A percentile compares a stretch with the other conserved stretches of the same genome.
These are phyloP conservation scores for Porodaedalea pini DNA, from an alignment of 1,284 basidiomycete genomes.

Conservation along the genomic window DNA sequence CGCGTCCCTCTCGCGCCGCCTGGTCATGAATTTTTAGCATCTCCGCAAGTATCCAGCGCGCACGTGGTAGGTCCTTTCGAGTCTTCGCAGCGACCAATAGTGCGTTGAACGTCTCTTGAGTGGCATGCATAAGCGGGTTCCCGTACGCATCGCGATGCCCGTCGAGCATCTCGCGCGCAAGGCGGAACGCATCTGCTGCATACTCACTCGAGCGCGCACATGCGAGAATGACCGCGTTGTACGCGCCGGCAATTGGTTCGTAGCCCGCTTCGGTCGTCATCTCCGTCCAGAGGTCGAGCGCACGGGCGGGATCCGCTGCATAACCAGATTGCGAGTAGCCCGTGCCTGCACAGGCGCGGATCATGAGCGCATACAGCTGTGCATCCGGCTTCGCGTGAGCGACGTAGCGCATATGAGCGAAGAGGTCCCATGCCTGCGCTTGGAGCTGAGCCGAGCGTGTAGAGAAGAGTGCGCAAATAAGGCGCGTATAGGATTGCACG, in stretches of 20 bases:
- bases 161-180: conserved; percentile 80
- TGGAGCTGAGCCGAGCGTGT: conserved; percentile 45
- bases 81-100: conserved; percentile 88
- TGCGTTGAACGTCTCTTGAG: conserved; percentile 72
- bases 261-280: conserved; percentile 72
- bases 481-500: conserved; percentile 59
- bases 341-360: conserved; percentile 73
- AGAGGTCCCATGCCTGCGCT: conserved; percentile 89
- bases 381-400: conserved; percentile 82
- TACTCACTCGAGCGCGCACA: conserved; percentile 63
- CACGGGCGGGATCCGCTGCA: conserved; percentile 80
- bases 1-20: conserved; percentile 7
- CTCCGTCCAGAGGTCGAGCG: conserved; percentile 90
- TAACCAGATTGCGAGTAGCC: conserved; percentile 39
- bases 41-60: conserved; percentile 90
- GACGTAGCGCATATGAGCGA: conserved; percentile 92
- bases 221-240: conserved; percentile 79
- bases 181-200: conserved; percentile 74
- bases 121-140: conserved; percentile 56
- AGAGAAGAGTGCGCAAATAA: conserved; percentile 61
- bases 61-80: conserved; percentile 76
- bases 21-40: conserved; percentile 49
- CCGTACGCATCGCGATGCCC: conserved; percentile 63
- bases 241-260: conserved; percentile 66
- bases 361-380: conserved; percentile 82